Base-by-base conservation (phyloP, 345 rosid genomes). In the Moringa oleifera region DNA sequence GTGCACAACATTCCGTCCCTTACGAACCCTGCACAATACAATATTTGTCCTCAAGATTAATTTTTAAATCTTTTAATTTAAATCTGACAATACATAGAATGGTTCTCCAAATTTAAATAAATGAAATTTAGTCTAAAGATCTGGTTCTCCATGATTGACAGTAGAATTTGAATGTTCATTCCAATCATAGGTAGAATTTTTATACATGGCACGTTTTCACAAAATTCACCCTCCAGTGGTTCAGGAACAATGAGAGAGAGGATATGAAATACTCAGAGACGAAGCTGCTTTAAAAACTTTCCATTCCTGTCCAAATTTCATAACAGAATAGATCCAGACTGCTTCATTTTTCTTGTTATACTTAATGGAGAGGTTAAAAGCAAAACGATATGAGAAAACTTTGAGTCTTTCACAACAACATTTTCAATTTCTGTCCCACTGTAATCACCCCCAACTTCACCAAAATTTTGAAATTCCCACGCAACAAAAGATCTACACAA, bases 11-110 rank as follows among this genome's bases (percentile, higher is more conserved):
- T 73, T 75, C 53, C 80, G 63, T 25, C 81, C 75, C 80, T 80
- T 88, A 54, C 90, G 89, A 59, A 88, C 92, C 78, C 98, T 93
- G 87, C 72, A 77, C 23, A 51, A 57, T 49, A 67, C n/a, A 71
- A 57, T 9, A 66, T 22, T 25, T 10, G 16, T 56, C 46, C 25
- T 68, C 2, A 46, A 45, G 28, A 51, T 36, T 59, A 12, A 41
- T 25, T 10, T 19, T 16, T 12, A 59, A 57, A 55, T 17, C 18
- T 55, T 31, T 9, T 11, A 25, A 25, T 55, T 37, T n/a, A 51
- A 53, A 67, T 49, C 24, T 37, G 52, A 51, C 45, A 59, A 19
- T 9, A 46, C 2, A 56, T 20, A 28, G 37, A 41, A 41, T n/a
- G n/a, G n/a, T n/a, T n/a, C n/a, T n/a, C n/a, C n/a, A n/a, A n/a